Percentiles rank a stretch among this genome's conserved stretches.
phyloP scores from a whole-genome alignment of 768 basidiomycete genomes.

The Candolleomyces eurysporus region DNA sequence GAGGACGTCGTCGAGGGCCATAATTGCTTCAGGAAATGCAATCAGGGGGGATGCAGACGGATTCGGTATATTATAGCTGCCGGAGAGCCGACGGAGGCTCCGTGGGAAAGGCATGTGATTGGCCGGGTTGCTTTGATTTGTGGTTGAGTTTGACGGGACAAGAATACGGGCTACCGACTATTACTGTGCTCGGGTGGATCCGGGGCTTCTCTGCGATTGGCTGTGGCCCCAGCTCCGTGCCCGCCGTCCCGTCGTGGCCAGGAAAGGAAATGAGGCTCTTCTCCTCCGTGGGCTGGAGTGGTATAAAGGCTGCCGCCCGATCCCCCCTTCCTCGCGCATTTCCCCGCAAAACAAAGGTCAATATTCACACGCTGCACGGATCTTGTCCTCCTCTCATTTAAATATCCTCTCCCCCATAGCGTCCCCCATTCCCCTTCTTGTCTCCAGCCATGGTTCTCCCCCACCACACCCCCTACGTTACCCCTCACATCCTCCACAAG shows the following conservation, averaged over 20 bases:
- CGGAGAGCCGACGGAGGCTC: background rate
- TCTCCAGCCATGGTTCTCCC: constrained; percentile 58
- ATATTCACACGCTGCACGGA: constrained; percentile 17
- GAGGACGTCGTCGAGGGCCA: constrained; percentile 20
- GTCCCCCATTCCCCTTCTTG: constrained; percentile 10
- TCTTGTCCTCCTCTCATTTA: constrained; percentile 11
- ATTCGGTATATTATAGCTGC: background rate
- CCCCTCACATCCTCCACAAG: constrained; percentile 87
- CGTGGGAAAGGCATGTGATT: constrained; percentile 13
- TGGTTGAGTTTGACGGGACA: background rate
- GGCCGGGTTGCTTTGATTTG: background rate
- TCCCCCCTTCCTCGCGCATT: constrained; percentile 6
- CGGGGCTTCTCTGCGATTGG: background rate
- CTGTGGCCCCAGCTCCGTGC: too few species aligned
- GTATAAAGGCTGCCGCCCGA: background rate
- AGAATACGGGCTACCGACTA: constrained; percentile 4
- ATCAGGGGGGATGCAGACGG: background rate
- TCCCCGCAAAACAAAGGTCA: constrained; percentile 13
- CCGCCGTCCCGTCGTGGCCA: too few species aligned
- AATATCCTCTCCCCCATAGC: constrained; percentile 16
- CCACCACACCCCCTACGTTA: constrained; percentile 80
- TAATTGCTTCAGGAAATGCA: constrained; percentile 8
- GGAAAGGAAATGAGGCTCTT: background rate
- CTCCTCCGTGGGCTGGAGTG: background rate
- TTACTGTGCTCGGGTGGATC: background rate